phyloP scores from a whole-genome alignment of 495 filamentous ascomycete species.

The Podospora pseudopauciseta region DNA sequence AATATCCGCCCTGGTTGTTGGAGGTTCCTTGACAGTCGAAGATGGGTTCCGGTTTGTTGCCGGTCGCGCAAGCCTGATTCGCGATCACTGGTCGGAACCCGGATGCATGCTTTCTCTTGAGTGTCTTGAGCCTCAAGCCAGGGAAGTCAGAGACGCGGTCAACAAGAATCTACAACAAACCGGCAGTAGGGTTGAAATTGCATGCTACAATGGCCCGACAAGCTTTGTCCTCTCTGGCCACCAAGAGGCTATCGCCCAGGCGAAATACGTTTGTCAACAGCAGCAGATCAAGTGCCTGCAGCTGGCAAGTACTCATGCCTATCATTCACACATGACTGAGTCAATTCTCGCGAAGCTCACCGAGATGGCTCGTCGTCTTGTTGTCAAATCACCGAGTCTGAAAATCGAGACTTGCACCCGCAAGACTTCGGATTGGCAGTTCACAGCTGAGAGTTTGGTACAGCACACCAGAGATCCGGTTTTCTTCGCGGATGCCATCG shows the following conservation, averaged over 20 bases:
- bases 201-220: conserved; percentile 51
- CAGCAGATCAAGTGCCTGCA: conserved; percentile 23
- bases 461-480: conserved; percentile 27
- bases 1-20: conserved; percentile 47
- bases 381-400: conserved; percentile 29
- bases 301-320: conserved; percentile 42
- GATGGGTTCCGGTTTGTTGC: conserved; percentile 43
- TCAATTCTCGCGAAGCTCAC: conserved; percentile 31
- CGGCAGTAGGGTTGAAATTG: conserved; percentile 31
- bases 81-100: conserved; percentile 36
- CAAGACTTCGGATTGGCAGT: conserved; percentile 26
- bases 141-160: conserved; percentile 25
- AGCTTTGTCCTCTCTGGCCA: conserved; percentile 48
- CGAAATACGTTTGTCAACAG: conserved; percentile 20
- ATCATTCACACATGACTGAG: conserved; percentile 43
- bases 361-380: conserved; percentile 24
- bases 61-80: conserved; percentile 40
- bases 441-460: not conserved
- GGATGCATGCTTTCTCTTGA: conserved; percentile 51
- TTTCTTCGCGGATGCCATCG: conserved; percentile 33
- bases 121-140: conserved; percentile 25
- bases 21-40: conserved; percentile 32
- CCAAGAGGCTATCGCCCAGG: conserved; percentile 30
- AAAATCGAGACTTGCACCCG: conserved; percentile 34
- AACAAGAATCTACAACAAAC: conserved; percentile 17